A percentile compares a stretch with the other conserved stretches of the same genome.
phyloP scores from a whole-genome alignment of 305 asterid species.

The Lippia alba region DNA sequence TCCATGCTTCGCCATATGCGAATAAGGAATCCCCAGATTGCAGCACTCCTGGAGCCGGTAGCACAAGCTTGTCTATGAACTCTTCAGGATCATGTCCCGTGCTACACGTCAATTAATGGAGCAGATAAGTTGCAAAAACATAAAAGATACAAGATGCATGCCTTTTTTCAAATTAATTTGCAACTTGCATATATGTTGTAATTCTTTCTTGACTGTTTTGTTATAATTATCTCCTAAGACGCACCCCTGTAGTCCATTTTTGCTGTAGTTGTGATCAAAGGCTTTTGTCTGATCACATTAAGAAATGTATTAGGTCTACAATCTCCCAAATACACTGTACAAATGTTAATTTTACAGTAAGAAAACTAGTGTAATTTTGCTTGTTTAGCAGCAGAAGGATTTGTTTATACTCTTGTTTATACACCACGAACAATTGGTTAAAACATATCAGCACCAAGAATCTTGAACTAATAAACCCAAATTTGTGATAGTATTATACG shows the following conservation, averaged over 20 bases:
- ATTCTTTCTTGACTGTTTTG: conserved; percentile 26
- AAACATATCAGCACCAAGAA: too few species aligned
- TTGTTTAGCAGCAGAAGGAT: conserved; percentile 28
- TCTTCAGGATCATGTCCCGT: conserved; percentile 50
- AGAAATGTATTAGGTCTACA: conserved; percentile 30
- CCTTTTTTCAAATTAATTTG: neutral
- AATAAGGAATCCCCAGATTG: conserved; percentile 45
- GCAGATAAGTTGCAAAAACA: conserved; percentile 8
- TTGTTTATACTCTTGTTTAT: neutral
- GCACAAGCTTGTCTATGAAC: conserved; percentile 44
- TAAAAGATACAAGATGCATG: neutral
- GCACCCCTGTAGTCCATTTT: conserved; percentile 28
- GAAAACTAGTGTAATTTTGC: conserved; percentile 25
- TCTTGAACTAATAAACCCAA: too few species aligned
- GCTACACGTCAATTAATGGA: conserved; percentile 37
- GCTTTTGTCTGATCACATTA: conserved; percentile 13
- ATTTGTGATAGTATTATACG: too few species aligned
- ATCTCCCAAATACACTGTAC: conserved; percentile 27
- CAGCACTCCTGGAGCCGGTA: conserved; percentile 43
- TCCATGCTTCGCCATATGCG: conserved; percentile 55
- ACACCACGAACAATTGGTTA: too few species aligned
- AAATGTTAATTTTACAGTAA: conserved; percentile 25
- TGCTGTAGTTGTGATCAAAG: conserved; percentile 31
- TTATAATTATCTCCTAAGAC: neutral
- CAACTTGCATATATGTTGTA: conserved; percentile 16